A percentile compares a stretch with the other conserved stretches of the same genome.
Evolutionary conservation across 2,329 filamentous ascomycete species (phyloP).

Genomic region (Colletotrichum navitas): DNA sequence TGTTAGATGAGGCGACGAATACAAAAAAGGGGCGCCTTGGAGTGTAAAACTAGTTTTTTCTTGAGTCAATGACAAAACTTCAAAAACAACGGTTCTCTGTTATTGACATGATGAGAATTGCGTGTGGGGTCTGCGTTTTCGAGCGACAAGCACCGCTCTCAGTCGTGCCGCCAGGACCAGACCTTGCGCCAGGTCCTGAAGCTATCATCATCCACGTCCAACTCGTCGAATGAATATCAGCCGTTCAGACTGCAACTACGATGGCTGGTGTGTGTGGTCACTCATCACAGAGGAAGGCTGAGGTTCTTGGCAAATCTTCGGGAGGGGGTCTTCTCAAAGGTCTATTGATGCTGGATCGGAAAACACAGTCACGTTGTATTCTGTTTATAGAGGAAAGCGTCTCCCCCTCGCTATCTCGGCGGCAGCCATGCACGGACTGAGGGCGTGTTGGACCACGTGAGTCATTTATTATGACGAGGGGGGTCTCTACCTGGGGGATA

Average conservation of each 20-base stretch:
- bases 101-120: background rate
- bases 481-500: too few relatives aligned
- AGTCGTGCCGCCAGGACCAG: background rate
- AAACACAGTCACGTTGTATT: too few relatives aligned
- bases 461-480: background rate
- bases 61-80: slow-evolving; percentile 27
- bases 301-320: background rate
- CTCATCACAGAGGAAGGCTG: too few relatives aligned
- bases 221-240: background rate
- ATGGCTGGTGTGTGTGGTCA: background rate
- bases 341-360: too few relatives aligned
- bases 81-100: slow-evolving; percentile 1
- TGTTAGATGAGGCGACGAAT: slow-evolving; percentile 34
- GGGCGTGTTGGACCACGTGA: background rate
- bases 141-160: too few relatives aligned
- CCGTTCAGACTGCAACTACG: background rate
- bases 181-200: background rate
- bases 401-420: too few relatives aligned
- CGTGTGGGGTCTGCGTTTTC: background rate
- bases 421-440: too few relatives aligned
- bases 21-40: slow-evolving; percentile 24
- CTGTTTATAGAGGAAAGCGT: too few relatives aligned
- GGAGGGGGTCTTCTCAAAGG: too few relatives aligned
- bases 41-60: slow-evolving; percentile 37
- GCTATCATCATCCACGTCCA: background rate